phyloP scores from a whole-genome alignment of 2,329 filamentous ascomycete species.

The Cadophora sp. region DNA sequence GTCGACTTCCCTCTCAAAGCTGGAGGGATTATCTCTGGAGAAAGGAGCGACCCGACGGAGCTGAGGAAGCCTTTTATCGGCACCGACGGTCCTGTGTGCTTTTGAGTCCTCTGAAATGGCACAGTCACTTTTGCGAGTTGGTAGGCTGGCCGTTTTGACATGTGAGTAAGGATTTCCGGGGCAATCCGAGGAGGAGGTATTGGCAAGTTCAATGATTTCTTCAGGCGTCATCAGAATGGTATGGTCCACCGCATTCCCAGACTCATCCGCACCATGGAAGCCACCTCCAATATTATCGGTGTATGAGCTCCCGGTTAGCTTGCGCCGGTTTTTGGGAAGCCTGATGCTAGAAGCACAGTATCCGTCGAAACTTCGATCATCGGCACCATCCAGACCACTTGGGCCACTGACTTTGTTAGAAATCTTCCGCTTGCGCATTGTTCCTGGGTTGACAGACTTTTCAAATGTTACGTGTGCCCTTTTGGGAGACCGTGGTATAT shows the following conservation, averaged over 20 bases:
- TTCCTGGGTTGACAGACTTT: constrained; percentile 16
- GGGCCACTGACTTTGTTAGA: constrained; percentile 25
- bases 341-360: constrained; percentile 6
- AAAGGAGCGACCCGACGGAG: constrained; percentile 31
- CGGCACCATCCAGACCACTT: constrained; percentile 35
- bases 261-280: constrained; percentile 32
- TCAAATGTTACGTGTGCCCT: constrained; percentile 18
- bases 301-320: constrained; percentile 34
- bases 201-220: constrained; percentile 22
- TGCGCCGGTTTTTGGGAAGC: constrained; percentile 14
- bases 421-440: constrained; percentile 35
- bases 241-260: constrained; percentile 13
- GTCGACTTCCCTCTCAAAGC: constrained; percentile 17
- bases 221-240: constrained; percentile 15
- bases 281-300: constrained; percentile 39
- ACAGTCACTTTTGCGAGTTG: constrained; percentile 24
- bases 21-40: constrained; percentile 25
- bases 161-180: constrained; percentile 13
- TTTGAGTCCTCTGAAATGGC: constrained; percentile 12
- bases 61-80: constrained; percentile 25
- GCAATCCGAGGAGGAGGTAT: constrained; percentile 13
- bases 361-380: constrained; percentile 27
- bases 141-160: constrained; percentile 25
- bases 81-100: constrained; percentile 24
- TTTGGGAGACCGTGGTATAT: neutral